A percentile compares a stretch with the other conserved stretches of the same genome.
Conservation (phyloP, 805 yeast species). For the Schizosaccharomyces cryophilus region DNA sequence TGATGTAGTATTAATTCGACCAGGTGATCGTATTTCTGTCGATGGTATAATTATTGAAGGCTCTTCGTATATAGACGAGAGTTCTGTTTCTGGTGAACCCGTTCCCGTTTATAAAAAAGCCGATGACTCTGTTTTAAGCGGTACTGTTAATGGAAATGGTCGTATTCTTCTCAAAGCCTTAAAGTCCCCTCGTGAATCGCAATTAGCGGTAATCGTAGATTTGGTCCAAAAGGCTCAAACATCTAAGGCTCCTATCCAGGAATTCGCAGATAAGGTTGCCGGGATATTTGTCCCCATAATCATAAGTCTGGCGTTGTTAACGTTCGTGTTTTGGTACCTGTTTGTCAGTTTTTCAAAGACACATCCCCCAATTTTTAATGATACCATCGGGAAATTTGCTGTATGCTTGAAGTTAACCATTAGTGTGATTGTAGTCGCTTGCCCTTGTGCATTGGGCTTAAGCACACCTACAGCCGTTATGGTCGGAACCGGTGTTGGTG, state of each 20-base stretch:
- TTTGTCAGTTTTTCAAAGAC: slow-evolving; percentile 14
- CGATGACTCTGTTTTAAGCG: slow-evolving; percentile 58
- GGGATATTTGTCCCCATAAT: slow-evolving; percentile 66
- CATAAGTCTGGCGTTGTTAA: slow-evolving; percentile 31
- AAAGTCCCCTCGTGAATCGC: slow-evolving; percentile 60
- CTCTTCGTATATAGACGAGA: slow-evolving; percentile 64
- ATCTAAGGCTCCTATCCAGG: slow-evolving; percentile 70
- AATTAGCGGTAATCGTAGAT: slow-evolving; percentile 62
- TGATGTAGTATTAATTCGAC: slow-evolving; percentile 54
- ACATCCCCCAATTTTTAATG: slow-evolving; percentile 22
- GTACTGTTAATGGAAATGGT: slow-evolving; percentile 61
- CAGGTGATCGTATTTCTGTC: slow-evolving; percentile 77
- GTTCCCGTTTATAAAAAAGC: slow-evolving; percentile 37
- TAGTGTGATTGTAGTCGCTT: slow-evolving; percentile 86
- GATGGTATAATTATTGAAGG: slow-evolving; percentile 71
- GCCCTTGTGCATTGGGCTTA: slow-evolving; percentile 93
- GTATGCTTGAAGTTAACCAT: slow-evolving; percentile 59
- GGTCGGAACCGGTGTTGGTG: slow-evolving; percentile 97
- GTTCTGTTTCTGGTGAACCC: slow-evolving; percentile 80
- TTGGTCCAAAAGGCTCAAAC: slow-evolving; percentile 78
- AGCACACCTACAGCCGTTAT: slow-evolving; percentile 97
- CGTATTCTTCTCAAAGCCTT: slow-evolving; percentile 43
- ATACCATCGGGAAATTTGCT: slow-evolving; percentile 29
- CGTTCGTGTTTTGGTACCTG: slow-evolving; percentile 41
- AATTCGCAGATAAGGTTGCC: slow-evolving; percentile 66